Evolutionary conservation across 2,329 filamentous ascomycete genomes (phyloP), one percentile per base, ranked within the genome.

Genomic region (Colletotrichum graminicola): DNA sequence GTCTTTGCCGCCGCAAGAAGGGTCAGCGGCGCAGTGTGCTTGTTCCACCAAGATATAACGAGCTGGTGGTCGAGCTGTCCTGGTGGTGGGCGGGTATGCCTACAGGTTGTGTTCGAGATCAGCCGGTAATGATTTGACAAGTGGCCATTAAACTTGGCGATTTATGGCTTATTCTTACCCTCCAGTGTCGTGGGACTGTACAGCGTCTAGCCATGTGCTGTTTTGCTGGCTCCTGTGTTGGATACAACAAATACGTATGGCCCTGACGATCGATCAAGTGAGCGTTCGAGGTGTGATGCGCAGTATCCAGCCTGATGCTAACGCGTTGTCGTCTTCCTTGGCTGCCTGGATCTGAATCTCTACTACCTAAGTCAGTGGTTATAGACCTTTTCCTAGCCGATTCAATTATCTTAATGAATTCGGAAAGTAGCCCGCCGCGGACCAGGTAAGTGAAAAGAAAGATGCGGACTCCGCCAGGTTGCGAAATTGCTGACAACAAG

Each of bases 171-270:
- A 1, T 11, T 3, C 60, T 62, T 62, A 62, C 60, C 60, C 45
- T 52, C 60, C 60, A 52, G 36, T 62, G 45, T 41, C 34, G 45
- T 23, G 60, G 18, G 16, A 52, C 45, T 18, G 47, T 34, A 26
- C 29, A 62, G n/a, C 45, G 60, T 51, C 60, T 62, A 52, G 60
- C 60, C 60, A 62, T 62, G 16, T 36, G 60, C n/a, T 51, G 21
- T 26, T 5, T 11, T 52, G 32, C 14, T 26, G 23, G 34, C 12
- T 8, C 7, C 14, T 18, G 2, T 32, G 8, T 32, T 52, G 14
- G 59, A 10, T 18, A 34, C n/a, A 23, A n/a, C 5, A 11, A 45
- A 21, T 21, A 21, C 10, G n/a, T 23, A 36, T 14, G 12, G 8
- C 23, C 5, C 21, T 23, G 34, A n/a, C 54, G 52, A 23, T 39